A percentile compares a stretch with the other conserved stretches of the same genome.
Conservation (phyloP, 352 stramenopile genomes). For the Globisporangium yorkense region DNA sequence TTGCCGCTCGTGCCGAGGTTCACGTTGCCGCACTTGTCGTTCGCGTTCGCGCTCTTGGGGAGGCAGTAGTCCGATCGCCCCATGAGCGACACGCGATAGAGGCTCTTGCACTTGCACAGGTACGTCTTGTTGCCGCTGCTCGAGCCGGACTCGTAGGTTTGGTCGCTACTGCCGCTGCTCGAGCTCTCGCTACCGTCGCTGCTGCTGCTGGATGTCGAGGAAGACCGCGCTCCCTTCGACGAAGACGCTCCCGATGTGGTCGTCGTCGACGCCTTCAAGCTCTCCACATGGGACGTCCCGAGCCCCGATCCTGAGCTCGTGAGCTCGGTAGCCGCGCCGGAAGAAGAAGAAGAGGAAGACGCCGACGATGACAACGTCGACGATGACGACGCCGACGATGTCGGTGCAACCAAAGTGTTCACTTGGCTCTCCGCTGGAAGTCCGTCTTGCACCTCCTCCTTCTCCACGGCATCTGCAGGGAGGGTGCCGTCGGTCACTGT, state of each 20-base stretch:
- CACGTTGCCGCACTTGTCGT: conserved; percentile 64
- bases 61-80: conserved; percentile 69
- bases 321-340: too few relatives aligned
- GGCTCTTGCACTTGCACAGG: conserved; percentile 28
- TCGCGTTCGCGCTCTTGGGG: conserved; percentile 26
- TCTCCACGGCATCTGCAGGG: too few relatives aligned
- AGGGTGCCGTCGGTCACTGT: too few relatives aligned
- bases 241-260: neutral
- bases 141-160: neutral
- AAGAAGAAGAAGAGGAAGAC: too few relatives aligned
- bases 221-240: neutral
- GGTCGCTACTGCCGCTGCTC: conserved; percentile 29
- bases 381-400: too few relatives aligned
- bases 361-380: too few relatives aligned
- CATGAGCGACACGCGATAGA: conserved; percentile 61
- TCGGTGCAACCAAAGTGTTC: too few relatives aligned
- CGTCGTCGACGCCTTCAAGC: neutral
- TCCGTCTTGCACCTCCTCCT: too few relatives aligned
- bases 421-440: too few relatives aligned
- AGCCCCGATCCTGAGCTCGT: too few relatives aligned
- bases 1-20: conserved; percentile 41
- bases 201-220: conserved; percentile 2
- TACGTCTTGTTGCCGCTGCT: too few relatives aligned
- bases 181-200: conserved; percentile 12
- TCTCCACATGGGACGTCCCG: too few relatives aligned